Conservation (phyloP, 2,329 filamentous ascomycete species). For the Verticillium nonalfalfae region DNA sequence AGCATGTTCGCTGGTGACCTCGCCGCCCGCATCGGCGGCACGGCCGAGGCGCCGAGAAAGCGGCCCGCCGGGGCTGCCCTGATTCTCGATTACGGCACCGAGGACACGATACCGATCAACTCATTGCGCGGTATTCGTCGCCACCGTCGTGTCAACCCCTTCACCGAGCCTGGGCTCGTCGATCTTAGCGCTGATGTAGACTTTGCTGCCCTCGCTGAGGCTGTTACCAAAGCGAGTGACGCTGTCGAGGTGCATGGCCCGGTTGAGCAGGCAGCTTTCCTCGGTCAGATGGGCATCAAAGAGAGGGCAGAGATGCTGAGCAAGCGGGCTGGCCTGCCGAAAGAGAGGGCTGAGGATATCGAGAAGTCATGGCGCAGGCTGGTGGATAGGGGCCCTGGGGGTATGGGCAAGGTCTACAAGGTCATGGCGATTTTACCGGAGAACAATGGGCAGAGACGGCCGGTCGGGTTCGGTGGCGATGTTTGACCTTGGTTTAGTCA, state of each 20-base stretch:
- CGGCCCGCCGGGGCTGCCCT: constrained; percentile 76
- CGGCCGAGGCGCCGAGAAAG: constrained; percentile 45
- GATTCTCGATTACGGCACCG: constrained; percentile 91
- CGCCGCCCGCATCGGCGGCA: constrained; percentile 75
- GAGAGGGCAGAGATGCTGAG: constrained; percentile 67
- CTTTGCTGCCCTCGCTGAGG: constrained; percentile 79
- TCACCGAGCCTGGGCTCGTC: constrained; percentile 72
- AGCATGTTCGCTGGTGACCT: constrained; percentile 76
- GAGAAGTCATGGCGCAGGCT: constrained; percentile 73
- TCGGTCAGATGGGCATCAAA: constrained; percentile 74
- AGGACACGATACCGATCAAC: constrained; percentile 73
- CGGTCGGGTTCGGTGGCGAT: constrained; percentile 87
- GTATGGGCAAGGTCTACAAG: constrained; percentile 96
- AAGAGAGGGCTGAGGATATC: constrained; percentile 52
- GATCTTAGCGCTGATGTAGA: constrained; percentile 93
- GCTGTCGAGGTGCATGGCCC: constrained; percentile 91
- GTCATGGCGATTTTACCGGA: constrained; percentile 85
- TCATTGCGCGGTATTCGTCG: constrained; percentile 81
- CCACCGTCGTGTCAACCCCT: constrained; percentile 73
- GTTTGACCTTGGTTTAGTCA: constrained; percentile 19
- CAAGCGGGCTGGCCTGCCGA: constrained; percentile 30
- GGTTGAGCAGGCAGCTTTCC: constrained; percentile 75
- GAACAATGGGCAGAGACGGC: constrained; percentile 64
- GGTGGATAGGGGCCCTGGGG: constrained; percentile 73
- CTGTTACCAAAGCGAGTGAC: constrained; percentile 66